Evolutionary conservation across 371 early-diverging fungal species (phyloP).

Genomic region (Rhizopus arrhizus): DNA sequence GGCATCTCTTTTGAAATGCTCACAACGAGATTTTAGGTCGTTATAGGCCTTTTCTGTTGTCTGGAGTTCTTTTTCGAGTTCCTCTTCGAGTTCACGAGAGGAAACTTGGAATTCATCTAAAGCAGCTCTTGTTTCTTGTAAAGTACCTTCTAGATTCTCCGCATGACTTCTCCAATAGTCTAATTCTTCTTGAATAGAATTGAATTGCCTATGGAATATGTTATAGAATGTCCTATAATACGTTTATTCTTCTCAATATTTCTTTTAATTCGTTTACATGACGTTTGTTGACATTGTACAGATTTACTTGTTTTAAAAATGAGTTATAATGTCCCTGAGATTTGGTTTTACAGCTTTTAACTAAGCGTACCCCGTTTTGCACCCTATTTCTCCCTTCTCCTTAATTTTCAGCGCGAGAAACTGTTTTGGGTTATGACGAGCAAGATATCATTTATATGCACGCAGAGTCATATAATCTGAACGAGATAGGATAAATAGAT

Average conservation of each 20-base stretch:
- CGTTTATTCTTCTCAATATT: too few relatives aligned
- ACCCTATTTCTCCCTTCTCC: neutral
- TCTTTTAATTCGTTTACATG: too few relatives aligned
- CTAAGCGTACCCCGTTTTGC: neutral
- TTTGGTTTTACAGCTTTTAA: too few relatives aligned
- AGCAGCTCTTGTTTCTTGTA: conserved; percentile 60
- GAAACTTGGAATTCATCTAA: conserved; percentile 67
- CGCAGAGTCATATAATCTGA: too few relatives aligned
- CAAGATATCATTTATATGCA: too few relatives aligned
- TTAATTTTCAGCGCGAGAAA: too few relatives aligned
- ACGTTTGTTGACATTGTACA: too few relatives aligned
- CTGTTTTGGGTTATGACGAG: too few relatives aligned
- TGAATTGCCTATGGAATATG: conserved; percentile 43
- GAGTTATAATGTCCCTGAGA: too few relatives aligned
- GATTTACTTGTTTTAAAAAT: too few relatives aligned
- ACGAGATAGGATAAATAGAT: too few relatives aligned
- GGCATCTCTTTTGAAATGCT: conserved; percentile 59
- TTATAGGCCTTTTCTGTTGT: conserved; percentile 62
- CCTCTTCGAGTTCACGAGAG: conserved; percentile 68
- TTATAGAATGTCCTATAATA: too few relatives aligned
- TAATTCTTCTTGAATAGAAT: conserved; percentile 58
- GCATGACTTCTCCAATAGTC: conserved; percentile 59
- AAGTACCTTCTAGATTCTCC: conserved; percentile 50
- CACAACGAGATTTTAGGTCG: conserved; percentile 62
- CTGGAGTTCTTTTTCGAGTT: conserved; percentile 64